Conservation (phyloP, 805 yeast genomes). For the Wickerhamomyces strasburgensis region DNA sequence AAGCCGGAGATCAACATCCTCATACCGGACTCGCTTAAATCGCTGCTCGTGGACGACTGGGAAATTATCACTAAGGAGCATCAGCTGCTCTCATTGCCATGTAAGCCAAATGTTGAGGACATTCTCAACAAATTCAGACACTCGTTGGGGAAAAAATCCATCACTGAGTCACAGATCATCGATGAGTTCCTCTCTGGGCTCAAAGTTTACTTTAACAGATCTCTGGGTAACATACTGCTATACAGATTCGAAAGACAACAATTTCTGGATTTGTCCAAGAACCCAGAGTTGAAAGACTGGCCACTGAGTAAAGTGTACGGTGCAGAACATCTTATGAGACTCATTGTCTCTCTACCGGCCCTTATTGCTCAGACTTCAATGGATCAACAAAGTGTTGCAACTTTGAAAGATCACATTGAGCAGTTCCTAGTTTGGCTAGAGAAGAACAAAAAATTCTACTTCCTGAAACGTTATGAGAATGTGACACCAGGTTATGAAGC, state of each 20-base stretch:
- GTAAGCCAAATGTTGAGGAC: constrained; percentile 44
- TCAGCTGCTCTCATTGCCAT: constrained; percentile 63
- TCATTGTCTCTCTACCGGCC: constrained; percentile 77
- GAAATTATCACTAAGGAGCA: constrained; percentile 80
- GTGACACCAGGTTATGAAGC: constrained; percentile 46
- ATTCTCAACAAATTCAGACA: constrained; percentile 51
- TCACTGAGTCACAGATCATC: constrained; percentile 39
- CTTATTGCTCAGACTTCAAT: constrained; percentile 72
- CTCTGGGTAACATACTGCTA: constrained; percentile 62
- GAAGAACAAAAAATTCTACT: constrained; percentile 33
- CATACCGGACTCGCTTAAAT: constrained; percentile 64
- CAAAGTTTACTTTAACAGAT: constrained; percentile 64
- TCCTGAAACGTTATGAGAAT: constrained; percentile 42
- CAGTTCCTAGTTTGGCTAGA: constrained; percentile 49
- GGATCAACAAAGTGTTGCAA: constrained; percentile 67
- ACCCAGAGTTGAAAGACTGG: constrained; percentile 29
- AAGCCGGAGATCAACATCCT: constrained; percentile 43
- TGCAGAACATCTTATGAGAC: constrained; percentile 72
- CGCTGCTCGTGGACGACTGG: constrained; percentile 87
- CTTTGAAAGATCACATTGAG: constrained; percentile 50
- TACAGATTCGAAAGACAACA: constrained; percentile 79
- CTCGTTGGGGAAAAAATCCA: constrained; percentile 23
- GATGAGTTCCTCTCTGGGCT: constrained; percentile 72
- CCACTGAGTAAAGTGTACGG: constrained; percentile 59
- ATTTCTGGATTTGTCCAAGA: constrained; percentile 45